Evolutionary conservation across 805 yeast species (phyloP).

Genomic region (Diddensiella transvaalensis): DNA sequence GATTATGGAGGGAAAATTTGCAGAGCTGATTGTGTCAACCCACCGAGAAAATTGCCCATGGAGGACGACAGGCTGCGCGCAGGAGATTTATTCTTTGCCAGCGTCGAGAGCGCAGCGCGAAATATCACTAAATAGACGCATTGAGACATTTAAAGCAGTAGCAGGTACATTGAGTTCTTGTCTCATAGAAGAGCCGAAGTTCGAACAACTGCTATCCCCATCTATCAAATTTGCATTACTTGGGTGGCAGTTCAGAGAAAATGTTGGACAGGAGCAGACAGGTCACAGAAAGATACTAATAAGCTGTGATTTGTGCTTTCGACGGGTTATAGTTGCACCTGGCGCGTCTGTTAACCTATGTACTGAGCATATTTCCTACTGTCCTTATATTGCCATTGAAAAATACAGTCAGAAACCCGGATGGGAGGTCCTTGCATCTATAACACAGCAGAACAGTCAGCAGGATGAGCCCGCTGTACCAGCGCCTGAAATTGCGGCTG

Average conservation of each 20-base stretch:
- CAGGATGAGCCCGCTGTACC: not conserved
- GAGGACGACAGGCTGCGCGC: conserved; percentile 7
- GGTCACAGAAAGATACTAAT: not conserved
- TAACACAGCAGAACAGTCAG: no score
- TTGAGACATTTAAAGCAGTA: not conserved
- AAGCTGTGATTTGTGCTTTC: conserved; percentile 3
- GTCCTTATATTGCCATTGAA: conserved; percentile 1
- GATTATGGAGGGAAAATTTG: conserved; percentile 5
- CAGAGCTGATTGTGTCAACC: conserved; percentile 3
- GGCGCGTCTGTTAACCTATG: not conserved
- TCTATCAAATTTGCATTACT: not conserved
- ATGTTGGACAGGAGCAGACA: not conserved
- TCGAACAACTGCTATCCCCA: not conserved
- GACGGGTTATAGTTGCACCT: not conserved
- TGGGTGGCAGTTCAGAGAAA: conserved; percentile 1
- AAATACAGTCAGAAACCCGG: not conserved
- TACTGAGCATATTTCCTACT: not conserved
- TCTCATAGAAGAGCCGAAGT: not conserved
- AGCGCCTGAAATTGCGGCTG: not conserved
- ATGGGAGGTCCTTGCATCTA: not conserved
- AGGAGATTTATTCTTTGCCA: conserved; percentile 5
- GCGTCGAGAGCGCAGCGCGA: not conserved
- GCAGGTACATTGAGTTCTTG: not conserved
- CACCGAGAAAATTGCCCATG: conserved; percentile 13
- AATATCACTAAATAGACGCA: not conserved